A percentile compares a stretch with the other conserved stretches of the same genome.
phyloP scores from a whole-genome alignment of 2,329 filamentous ascomycete genomes.

The Penicillium sp. region DNA sequence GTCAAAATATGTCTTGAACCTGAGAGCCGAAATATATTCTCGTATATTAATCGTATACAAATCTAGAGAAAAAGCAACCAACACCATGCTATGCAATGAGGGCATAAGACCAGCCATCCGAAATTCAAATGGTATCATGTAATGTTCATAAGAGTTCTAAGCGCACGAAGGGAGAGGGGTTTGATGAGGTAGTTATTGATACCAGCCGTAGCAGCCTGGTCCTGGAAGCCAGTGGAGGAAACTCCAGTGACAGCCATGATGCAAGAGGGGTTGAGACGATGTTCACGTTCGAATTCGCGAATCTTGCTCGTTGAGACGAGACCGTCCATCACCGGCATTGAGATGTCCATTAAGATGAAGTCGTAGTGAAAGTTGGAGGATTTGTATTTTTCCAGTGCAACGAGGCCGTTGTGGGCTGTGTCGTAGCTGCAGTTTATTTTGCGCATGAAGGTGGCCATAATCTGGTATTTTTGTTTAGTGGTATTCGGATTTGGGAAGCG shows the following conservation, averaged over 20 bases:
- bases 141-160: slow-evolving; percentile 29
- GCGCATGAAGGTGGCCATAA: slow-evolving; percentile 39
- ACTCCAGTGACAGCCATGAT: slow-evolving; percentile 36
- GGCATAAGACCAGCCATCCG: background rate
- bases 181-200: slow-evolving; percentile 36
- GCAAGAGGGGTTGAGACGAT: slow-evolving; percentile 18
- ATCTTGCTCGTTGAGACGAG: slow-evolving; percentile 45
- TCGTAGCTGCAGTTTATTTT: slow-evolving; percentile 39
- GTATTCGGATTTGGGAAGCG: rapidly evolving
- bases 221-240: slow-evolving; percentile 31
- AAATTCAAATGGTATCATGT: slow-evolving; percentile 3
- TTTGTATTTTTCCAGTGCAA: slow-evolving; percentile 40
- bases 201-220: slow-evolving; percentile 31
- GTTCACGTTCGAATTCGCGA: slow-evolving; percentile 34
- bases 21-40: background rate
- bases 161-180: slow-evolving; percentile 31
- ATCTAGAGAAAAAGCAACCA: background rate
- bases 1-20: background rate
- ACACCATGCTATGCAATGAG: background rate
- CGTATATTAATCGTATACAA: background rate
- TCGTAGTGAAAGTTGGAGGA: slow-evolving; percentile 29
- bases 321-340: slow-evolving; percentile 47
- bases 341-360: slow-evolving; percentile 42
- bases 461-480: slow-evolving; percentile 13
- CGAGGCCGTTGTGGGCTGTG: slow-evolving; percentile 39